These are phyloP conservation scores for Jacaranda copaia DNA, from an alignment of 257 asterid genomes.

Conservation along the genomic window DNA sequence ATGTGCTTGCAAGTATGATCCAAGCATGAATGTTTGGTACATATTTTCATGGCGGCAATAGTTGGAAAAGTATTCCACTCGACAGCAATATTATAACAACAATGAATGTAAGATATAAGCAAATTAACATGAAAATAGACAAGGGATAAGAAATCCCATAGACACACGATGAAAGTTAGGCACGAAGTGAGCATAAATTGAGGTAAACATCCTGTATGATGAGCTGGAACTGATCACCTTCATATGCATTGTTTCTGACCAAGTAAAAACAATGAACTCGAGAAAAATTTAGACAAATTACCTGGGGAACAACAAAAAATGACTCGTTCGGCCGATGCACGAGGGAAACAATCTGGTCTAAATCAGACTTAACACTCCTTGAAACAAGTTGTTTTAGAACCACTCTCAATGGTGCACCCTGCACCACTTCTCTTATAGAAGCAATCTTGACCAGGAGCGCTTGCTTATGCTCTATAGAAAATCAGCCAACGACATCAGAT, in stretches of 20 bases:
- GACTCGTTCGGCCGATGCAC: slow-evolving; percentile 96
- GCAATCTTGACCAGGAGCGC: slow-evolving; percentile 79
- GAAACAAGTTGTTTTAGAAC: slow-evolving; percentile 73
- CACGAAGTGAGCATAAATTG: background rate
- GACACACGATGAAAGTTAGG: slow-evolving; percentile 6
- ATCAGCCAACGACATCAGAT: slow-evolving; percentile 34
- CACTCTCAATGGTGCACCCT: slow-evolving; percentile 90
- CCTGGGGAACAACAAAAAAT: slow-evolving; percentile 92
- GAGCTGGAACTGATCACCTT: slow-evolving; percentile 25
- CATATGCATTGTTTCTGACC: background rate
- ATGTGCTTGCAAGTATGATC: slow-evolving; percentile 27
- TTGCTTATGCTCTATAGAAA: slow-evolving; percentile 63
- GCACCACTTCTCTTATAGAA: slow-evolving; percentile 89
- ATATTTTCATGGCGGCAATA: background rate
- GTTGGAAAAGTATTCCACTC: slow-evolving; percentile 2
- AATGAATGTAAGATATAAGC: slow-evolving; percentile 7
- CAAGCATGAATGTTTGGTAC: slow-evolving; percentile 25
- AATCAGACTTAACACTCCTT: slow-evolving; percentile 66
- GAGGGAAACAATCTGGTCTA: slow-evolving; percentile 68
- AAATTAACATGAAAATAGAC: slow-evolving; percentile 18
- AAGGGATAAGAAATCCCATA: slow-evolving; percentile 7
- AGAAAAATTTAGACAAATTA: slow-evolving; percentile 37
- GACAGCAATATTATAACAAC: background rate
- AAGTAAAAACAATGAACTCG: slow-evolving; percentile 29
- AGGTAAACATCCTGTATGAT: slow-evolving; percentile 4